Evolutionary conservation across 2,329 filamentous ascomycete species (phyloP).

Genomic region (Zasmidium cellare): DNA sequence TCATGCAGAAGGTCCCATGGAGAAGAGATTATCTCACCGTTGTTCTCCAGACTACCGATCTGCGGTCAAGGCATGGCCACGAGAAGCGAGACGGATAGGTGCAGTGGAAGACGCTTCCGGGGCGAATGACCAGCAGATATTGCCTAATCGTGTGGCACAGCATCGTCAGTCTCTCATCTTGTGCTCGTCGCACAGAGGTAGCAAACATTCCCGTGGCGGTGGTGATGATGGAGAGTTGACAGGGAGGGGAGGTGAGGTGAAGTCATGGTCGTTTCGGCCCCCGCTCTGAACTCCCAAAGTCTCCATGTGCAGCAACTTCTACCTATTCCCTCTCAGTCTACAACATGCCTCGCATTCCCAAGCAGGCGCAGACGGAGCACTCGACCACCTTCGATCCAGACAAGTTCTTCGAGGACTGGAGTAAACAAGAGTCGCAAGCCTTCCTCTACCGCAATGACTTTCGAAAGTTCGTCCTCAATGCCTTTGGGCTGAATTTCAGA

Average conservation of each 20-base stretch:
- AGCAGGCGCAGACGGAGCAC: slow-evolving; percentile 39
- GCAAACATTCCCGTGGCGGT: not conserved
- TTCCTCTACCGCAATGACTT: slow-evolving; percentile 47
- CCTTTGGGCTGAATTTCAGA: slow-evolving; percentile 47
- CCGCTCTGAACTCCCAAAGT: not conserved
- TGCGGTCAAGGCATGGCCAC: not conserved
- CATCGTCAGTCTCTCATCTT: not conserved
- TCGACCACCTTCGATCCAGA: slow-evolving; percentile 49
- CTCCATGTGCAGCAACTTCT: not conserved
- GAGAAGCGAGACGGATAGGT: not conserved
- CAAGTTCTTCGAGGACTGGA: slow-evolving; percentile 46
- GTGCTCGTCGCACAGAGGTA: not conserved
- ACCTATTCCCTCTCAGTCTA: not conserved
- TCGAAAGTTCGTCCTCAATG: slow-evolving; percentile 45
- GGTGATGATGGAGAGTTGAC: not conserved
- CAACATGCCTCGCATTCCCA: slow-evolving; percentile 32
- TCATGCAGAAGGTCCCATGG: too few species aligned
- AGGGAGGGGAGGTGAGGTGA: not conserved
- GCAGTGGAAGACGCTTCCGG: not conserved
- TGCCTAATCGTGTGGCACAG: not conserved
- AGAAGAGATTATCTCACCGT: too few species aligned
- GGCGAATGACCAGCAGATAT: not conserved
- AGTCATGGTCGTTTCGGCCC: not conserved
- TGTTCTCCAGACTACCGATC: not conserved
- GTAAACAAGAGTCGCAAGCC: slow-evolving; percentile 35